Percentiles rank a stretch among this genome's conserved stretches.
phyloP scores from a whole-genome alignment of 2,329 filamentous ascomycete species.

The Calycina marina region DNA sequence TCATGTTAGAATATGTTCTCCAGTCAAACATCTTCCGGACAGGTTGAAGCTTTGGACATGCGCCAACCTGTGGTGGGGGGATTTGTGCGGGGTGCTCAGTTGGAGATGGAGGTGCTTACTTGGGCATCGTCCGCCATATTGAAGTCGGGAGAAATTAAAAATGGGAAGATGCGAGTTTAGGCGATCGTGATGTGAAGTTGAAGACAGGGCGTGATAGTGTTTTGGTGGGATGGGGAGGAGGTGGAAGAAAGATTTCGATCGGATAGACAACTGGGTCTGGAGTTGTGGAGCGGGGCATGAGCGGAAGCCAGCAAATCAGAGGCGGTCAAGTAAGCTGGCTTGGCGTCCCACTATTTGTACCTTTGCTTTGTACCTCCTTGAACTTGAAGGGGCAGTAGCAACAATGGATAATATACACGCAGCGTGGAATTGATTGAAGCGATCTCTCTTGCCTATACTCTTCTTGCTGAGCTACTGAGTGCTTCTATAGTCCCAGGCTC shows the following conservation, averaged over 20 bases:
- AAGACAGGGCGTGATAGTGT: constrained; percentile 9
- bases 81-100: too few relatives aligned
- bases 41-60: constrained; percentile 7
- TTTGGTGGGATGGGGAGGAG: constrained; percentile 2
- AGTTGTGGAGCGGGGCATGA: background rate
- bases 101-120: constrained; percentile 32
- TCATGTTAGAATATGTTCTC: too few relatives aligned
- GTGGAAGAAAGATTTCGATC: background rate
- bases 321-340: too few relatives aligned
- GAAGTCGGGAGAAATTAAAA: constrained; percentile 21
- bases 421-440: too few relatives aligned
- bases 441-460: too few relatives aligned
- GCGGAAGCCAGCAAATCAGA: constrained; percentile 1
- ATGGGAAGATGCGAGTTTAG: constrained; percentile 5
- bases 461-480: too few relatives aligned
- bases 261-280: background rate
- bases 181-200: constrained; percentile 7
- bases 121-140: constrained; percentile 53
- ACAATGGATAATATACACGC: too few relatives aligned
- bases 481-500: too few relatives aligned
- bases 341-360: too few relatives aligned
- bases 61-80: too few relatives aligned
- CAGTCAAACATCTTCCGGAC: background rate
- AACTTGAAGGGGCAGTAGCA: too few relatives aligned
- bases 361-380: too few relatives aligned